Evolutionary conservation across 805 yeast species (phyloP), one percentile per base, ranked within the genome.

Genomic region (Wickerhamiella australiensis): DNA sequence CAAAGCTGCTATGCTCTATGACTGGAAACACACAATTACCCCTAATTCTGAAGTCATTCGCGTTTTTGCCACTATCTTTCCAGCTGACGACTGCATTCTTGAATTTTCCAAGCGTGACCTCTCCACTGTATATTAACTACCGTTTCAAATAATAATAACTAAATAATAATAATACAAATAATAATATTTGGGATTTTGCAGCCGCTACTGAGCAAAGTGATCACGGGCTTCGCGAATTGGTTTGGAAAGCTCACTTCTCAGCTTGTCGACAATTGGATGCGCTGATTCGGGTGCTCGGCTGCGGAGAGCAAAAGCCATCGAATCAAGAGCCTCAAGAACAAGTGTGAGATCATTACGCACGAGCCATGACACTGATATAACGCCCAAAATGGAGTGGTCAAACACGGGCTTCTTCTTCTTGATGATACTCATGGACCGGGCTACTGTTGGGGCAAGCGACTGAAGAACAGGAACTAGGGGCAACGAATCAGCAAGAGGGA

Each of bases 51-150:
- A 92, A 70, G 80, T 86, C 62, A 87, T 92, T 62, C 85, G 86
- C 63, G 97, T 92, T 36, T 92, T 92, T 65, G 98, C 98, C 23
- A 92, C 98, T 17, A 87, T 92, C 64, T 92, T 92, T 83, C 98
- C 98, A 23, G 79, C 85, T 66, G 98, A 92, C 68, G 96, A 92
- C 65, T 78, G 94, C 63, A 77, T 85, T 56, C 69, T 92, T 64
- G 71, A 79, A 58, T 90, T 88, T 72, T 72, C 54, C 12, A 45
- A 50, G 48, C 55, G 62, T 17, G 43, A 43, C 8, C 9, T 7
- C 29, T 38, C 33, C 21, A 13, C 47, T 45, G 47, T 45, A 45
- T 35, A 20, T 22, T 35, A 35, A 33, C 13, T 11, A 29, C 3
- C 33, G 12, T n/a, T n/a, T 9, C n/a, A 27, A 5, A 8, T 42